A percentile compares a stretch with the other conserved stretches of the same genome.
These are phyloP conservation scores for Nicotiana sylvestris DNA, from an alignment of 257 asterid species.

Conservation along the genomic window DNA sequence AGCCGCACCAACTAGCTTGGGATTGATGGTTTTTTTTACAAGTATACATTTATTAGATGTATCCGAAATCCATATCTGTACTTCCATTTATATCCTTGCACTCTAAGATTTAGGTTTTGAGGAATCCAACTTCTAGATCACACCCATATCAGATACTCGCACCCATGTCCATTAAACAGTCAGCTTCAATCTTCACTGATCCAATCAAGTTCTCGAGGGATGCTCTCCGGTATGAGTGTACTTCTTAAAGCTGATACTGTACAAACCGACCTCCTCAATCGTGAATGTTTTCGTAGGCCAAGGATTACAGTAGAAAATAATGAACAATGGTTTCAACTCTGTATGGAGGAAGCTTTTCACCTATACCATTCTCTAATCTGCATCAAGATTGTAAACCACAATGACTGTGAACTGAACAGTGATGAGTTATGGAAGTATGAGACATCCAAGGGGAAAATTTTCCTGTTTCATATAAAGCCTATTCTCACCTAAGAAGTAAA, in stretches of 20 bases:
- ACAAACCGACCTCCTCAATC: conserved; percentile 50
- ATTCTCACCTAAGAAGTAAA: conserved; percentile 65
- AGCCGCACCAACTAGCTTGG: too few species aligned
- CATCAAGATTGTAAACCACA: conserved; percentile 41
- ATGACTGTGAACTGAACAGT: conserved; percentile 20
- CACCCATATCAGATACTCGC: too few species aligned
- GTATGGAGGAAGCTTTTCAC: conserved; percentile 68
- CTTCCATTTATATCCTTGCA: too few species aligned
- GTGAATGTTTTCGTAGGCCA: conserved; percentile 61
- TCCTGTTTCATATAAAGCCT: conserved; percentile 40
- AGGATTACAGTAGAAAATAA: conserved; percentile 38
- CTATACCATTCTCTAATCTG: conserved; percentile 42
- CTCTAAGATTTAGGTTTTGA: background rate
- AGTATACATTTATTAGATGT: too few species aligned
- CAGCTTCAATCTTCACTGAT: background rate
- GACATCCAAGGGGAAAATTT: conserved; percentile 34
- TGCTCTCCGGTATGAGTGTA: conserved; percentile 41
- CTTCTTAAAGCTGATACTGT: conserved; percentile 49
- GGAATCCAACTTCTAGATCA: too few species aligned
- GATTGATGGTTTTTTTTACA: too few species aligned
- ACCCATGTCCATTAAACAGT: too few species aligned
- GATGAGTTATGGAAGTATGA: conserved; percentile 51
- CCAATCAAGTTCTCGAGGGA: conserved; percentile 47
- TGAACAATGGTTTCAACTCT: conserved; percentile 60
- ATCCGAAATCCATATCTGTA: too few species aligned